phyloP scores from a whole-genome alignment of 495 filamentous ascomycete species.

The Patellaria atrata region DNA sequence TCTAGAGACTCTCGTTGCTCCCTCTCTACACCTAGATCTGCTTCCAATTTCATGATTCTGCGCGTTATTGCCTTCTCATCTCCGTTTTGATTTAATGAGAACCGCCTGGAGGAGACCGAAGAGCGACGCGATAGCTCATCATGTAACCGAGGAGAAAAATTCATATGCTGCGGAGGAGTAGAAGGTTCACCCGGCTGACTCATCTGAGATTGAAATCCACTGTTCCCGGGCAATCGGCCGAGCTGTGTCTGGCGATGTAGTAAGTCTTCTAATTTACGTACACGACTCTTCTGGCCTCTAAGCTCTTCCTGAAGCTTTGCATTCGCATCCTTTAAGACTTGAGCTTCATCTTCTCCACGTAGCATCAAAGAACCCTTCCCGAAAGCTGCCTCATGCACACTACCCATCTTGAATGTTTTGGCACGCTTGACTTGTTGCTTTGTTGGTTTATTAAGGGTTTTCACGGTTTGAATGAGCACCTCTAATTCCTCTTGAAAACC shows the following conservation, averaged over 20 bases:
- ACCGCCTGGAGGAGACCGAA: constrained; percentile 49
- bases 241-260: constrained; percentile 73
- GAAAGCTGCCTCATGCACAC: constrained; percentile 69
- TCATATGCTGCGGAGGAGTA: constrained; percentile 27
- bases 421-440: constrained; percentile 62
- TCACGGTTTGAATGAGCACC: constrained; percentile 42
- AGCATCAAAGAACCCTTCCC: constrained; percentile 69
- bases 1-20: constrained; percentile 39
- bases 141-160: constrained; percentile 24
- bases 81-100: constrained; percentile 48
- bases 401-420: constrained; percentile 92
- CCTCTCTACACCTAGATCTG: constrained; percentile 49
- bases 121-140: constrained; percentile 46
- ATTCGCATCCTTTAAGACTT: constrained; percentile 62
- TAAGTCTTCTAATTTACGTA: constrained; percentile 84
- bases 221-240: constrained; percentile 52
- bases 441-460: constrained; percentile 56
- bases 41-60: constrained; percentile 65
- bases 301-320: constrained; percentile 62
- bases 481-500: constrained; percentile 56
- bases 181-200: constrained; percentile 26
- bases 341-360: constrained; percentile 64
- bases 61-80: constrained; percentile 53
- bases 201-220: constrained; percentile 38
- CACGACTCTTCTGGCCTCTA: constrained; percentile 77